Evolutionary conservation across 2,329 filamentous ascomycete species (phyloP), one percentile per base, ranked within the genome.

Genomic region (Trichoderma lentiforme): DNA sequence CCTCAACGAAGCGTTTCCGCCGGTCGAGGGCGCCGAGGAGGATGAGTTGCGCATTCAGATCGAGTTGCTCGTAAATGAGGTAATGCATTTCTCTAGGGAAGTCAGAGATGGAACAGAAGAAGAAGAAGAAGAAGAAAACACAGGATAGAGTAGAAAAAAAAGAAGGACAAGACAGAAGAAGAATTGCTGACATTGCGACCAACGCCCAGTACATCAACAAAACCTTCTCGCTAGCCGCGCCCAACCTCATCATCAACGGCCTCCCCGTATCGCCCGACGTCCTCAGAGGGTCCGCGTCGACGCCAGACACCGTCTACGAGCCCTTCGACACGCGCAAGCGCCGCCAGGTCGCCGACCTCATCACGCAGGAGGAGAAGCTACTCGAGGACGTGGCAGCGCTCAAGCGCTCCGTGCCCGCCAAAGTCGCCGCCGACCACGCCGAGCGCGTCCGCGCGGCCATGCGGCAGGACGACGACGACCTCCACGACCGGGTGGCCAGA

Each of bases 1-100:
- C 79, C 87, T 95, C 72, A 86, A 90, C 80, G 86, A 88, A 76
- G 89, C 89, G 65, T 89, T 95, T 71, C 92, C 92, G 28, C 88
- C 89, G 0, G 86, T 90, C 36, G 88, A 89, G 56, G 79, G 78
- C 65, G 80, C 76, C 28, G 78, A 82, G 24, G 86, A 87, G 72
- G 89, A 91, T 78, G 86, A 87, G 73, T 80, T 91, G 76, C 84
- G 89, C 70, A 83, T 83, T 73, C 83, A 86, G 64, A 90, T 92
- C 26, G 89, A 91, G 76, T 80, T 83, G 74, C 83, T 90, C 3
- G 87, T 91, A 14, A 84, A 88, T 70, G 85, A 89, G 77, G 89
- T 91, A 78, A 53, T 43, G 5, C 30, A 21, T 21, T 11, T 21
- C 32, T 3, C 47, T 53, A 6, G 5, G 43, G 9, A 3, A 24